Base-by-base conservation (phyloP, 768 basidiomycete species). In the Coprinopsis sp. region DNA sequence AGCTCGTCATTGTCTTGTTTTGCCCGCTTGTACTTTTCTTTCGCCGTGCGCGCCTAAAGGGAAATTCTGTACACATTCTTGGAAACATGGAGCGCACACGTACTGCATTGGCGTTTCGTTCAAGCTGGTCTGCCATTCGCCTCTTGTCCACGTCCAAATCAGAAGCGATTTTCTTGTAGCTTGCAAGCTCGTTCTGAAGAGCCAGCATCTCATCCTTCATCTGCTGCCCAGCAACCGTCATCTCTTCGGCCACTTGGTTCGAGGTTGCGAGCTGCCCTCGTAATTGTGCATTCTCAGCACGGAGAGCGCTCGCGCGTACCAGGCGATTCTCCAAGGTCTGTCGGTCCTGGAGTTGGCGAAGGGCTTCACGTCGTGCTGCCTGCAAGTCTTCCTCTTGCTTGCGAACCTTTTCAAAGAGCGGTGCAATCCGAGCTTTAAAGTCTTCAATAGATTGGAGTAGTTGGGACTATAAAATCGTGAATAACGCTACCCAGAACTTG, bases 401-500 rank as follows among this genome's bases (percentile, higher is more conserved):
- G 27, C 66, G 62, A 12, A 61, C 46, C 37, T 51, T 56, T 23
- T 50, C 53, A 44, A 70, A 73, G 1, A 69, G 14, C 6, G 74
- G 74, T 13, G 66, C 54, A 13, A 75, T 69, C 6, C 72, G 68
- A 16, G 64, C 54, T 29, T 63, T 66, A 51, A 77, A 74, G 39
- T 72, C 64, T 21, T 62, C 55, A 4, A 74, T 51, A 3, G 71
- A 68, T 33, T 58, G 50, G n/a, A 68, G 50, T 6, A 76, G 53
- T 34, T 51, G 46, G 3, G 48, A 44, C 73, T 74, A 38, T 12
- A 14, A 10, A 27, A 29, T 14, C 13, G 39, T 21, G 12, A 8
- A 18, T 13, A 11, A 8, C 27, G 18, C 16, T 6, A 33, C 16
- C 29, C n/a, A 45, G 33, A 10, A 40, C 18, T 25, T 12, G 19